A percentile compares a stretch with the other conserved stretches of the same genome.
Conservation (phyloP, 352 stramenopile genomes). For the Phytophthora citricola region DNA sequence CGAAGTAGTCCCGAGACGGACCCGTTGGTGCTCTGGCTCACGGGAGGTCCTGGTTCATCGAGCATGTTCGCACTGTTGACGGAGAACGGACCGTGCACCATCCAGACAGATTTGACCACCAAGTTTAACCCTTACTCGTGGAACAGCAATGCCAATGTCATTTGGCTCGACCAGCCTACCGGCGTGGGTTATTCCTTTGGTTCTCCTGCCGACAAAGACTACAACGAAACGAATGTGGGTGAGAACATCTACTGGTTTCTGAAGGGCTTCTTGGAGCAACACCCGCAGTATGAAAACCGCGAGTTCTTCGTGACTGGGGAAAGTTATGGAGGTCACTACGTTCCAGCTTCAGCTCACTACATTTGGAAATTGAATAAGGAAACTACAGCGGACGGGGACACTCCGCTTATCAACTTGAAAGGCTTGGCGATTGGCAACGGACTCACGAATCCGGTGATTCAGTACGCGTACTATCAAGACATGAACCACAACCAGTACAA, state of each 20-base stretch:
- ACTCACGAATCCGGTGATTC: slow-evolving; percentile 48
- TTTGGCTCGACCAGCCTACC: slow-evolving; percentile 66
- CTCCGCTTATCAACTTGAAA: slow-evolving; percentile 46
- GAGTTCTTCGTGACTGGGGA: slow-evolving; percentile 60
- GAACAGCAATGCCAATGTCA: slow-evolving; percentile 58
- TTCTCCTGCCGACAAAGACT: slow-evolving; percentile 38
- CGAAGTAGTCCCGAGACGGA: slow-evolving; percentile 50
- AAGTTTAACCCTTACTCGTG: slow-evolving; percentile 55
- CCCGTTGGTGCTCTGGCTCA: slow-evolving; percentile 79
- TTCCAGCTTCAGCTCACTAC: slow-evolving; percentile 49
- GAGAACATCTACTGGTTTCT: slow-evolving; percentile 62
- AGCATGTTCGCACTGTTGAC: slow-evolving; percentile 50
- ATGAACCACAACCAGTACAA: slow-evolving; percentile 70
- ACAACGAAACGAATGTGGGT: slow-evolving; percentile 45
- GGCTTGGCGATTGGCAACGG: slow-evolving; percentile 67
- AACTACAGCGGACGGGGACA: background rate
- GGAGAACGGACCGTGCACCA: slow-evolving; percentile 60
- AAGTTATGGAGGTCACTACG: slow-evolving; percentile 65
- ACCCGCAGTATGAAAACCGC: slow-evolving; percentile 51
- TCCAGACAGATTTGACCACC: slow-evolving; percentile 45
- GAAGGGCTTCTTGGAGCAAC: slow-evolving; percentile 44
- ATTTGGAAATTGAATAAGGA: slow-evolving; percentile 52
- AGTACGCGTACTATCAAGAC: slow-evolving; percentile 56
- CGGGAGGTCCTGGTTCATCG: slow-evolving; percentile 49
- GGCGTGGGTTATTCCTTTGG: slow-evolving; percentile 54